Evolutionary conservation across 768 basidiomycete species (phyloP).

Genomic region (Guyanaporus albipodus): DNA sequence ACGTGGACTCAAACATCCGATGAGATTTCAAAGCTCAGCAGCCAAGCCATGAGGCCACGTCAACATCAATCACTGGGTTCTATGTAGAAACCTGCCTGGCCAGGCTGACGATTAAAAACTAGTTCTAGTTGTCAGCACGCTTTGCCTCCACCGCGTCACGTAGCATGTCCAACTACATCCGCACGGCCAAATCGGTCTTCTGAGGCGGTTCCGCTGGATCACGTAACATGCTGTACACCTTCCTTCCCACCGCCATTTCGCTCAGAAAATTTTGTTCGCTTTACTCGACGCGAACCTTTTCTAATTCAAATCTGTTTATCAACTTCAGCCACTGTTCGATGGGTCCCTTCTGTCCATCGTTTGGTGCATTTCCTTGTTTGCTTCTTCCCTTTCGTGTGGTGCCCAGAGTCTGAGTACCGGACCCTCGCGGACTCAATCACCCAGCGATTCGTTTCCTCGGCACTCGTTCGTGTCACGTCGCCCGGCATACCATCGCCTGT

Average conservation of each 20-base stretch:
- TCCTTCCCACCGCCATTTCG: slow-evolving; percentile 19
- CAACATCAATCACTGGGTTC: too few species aligned
- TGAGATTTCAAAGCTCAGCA: slow-evolving; percentile 3
- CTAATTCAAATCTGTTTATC: slow-evolving; percentile 16
- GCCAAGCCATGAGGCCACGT: too few species aligned
- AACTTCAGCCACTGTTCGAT: slow-evolving; percentile 13
- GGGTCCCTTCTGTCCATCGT: slow-evolving; percentile 9
- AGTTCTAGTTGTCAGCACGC: too few species aligned
- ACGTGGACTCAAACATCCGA: slow-evolving; percentile 4
- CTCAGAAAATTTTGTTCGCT: slow-evolving; percentile 15
- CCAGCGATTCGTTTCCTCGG: slow-evolving; percentile 21
- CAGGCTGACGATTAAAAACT: too few species aligned
- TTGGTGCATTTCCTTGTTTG: slow-evolving; percentile 10
- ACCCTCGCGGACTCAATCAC: slow-evolving; percentile 27
- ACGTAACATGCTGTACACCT: slow-evolving; percentile 28
- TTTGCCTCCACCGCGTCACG: too few species aligned
- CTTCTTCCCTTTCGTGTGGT: slow-evolving; percentile 14
- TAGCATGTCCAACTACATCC: too few species aligned
- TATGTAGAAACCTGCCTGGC: too few species aligned
- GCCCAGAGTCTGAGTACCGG: slow-evolving; percentile 19
- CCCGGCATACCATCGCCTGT: slow-evolving; percentile 7
- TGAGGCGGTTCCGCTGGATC: slow-evolving; percentile 24
- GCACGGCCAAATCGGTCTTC: slow-evolving; percentile 14
- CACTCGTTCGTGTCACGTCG: slow-evolving; percentile 1
- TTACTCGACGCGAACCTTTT: slow-evolving; percentile 15